Percentiles rank a stretch among this genome's conserved stretches.
phyloP scores from a whole-genome alignment of 163 green algal species.

The Botryococcus braunii region DNA sequence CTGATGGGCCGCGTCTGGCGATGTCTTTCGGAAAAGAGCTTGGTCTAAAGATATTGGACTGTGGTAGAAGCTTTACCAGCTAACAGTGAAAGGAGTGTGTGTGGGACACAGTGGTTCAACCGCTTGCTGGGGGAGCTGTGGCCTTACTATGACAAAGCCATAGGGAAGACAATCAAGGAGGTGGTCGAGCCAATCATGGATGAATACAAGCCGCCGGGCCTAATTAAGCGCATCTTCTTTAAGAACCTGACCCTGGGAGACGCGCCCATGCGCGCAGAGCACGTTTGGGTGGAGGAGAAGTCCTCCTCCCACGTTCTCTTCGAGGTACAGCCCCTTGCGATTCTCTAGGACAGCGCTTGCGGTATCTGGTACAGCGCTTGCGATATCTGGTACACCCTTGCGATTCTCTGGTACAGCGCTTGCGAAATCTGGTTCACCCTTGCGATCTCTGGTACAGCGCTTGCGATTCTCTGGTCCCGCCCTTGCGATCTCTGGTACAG shows the following conservation, averaged over 20 bases:
- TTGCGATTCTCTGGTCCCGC: no score
- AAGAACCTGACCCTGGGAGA: constrained; percentile 77
- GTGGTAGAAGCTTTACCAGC: no score
- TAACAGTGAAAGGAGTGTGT: not conserved
- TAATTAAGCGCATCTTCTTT: constrained; percentile 81
- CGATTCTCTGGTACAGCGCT: no score
- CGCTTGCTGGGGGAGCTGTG: constrained; percentile 62
- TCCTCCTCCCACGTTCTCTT: constrained; percentile 30
- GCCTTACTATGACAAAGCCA: constrained; percentile 78
- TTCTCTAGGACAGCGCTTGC: no score
- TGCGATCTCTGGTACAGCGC: no score
- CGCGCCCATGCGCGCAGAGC: constrained; percentile 58
- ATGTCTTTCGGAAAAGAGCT: not conserved
- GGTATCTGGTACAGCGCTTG: no score
- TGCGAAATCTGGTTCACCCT: no score
- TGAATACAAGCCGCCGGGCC: constrained; percentile 48
- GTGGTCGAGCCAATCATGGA: constrained; percentile 55
- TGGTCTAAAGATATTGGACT: not conserved
- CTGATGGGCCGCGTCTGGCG: not conserved
- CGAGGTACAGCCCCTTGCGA: no score
- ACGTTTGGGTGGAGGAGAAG: constrained; percentile 40
- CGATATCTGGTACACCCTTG: no score
- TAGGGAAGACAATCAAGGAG: constrained; percentile 65
- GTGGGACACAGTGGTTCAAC: constrained; percentile 70
- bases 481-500: no score